phyloP scores from a whole-genome alignment of 2,329 filamentous ascomycete species.

The Didymella sp. region DNA sequence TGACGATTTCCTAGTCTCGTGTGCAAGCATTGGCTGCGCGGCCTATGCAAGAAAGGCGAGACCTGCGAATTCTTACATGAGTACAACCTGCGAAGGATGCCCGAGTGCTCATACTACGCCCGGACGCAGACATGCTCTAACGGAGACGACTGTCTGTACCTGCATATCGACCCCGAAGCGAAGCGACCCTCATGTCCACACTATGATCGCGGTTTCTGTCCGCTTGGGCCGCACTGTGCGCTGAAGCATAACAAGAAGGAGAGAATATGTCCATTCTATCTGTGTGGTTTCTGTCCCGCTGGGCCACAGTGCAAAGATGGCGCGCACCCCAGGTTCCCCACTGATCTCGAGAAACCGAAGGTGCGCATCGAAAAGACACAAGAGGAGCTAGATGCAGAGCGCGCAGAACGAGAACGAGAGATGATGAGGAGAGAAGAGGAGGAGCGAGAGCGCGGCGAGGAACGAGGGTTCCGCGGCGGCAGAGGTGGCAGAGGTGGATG shows the following conservation, averaged over 20 bases:
- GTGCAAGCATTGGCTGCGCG: constrained; percentile 98
- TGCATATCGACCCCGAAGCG: constrained; percentile 84
- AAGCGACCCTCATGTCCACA: constrained; percentile 70
- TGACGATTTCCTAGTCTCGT: constrained; percentile 69
- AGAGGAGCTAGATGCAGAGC: constrained; percentile 70
- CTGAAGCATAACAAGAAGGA: constrained; percentile 84
- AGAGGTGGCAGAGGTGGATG: constrained; percentile 45
- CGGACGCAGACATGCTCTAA: constrained; percentile 94
- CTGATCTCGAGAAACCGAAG: constrained; percentile 68
- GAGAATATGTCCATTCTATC: constrained; percentile 80
- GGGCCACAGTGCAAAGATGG: constrained; percentile 77
- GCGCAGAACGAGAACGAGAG: constrained; percentile 58
- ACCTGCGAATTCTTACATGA: constrained; percentile 98
- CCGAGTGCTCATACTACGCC: constrained; percentile 96
- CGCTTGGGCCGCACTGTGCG: constrained; percentile 82
- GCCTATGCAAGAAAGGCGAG: constrained; percentile 96
- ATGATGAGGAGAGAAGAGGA: constrained; percentile 51
- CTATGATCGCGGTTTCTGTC: constrained; percentile 95
- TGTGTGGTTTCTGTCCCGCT: constrained; percentile 94
- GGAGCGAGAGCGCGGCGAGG: constrained; percentile 50
- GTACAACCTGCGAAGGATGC: constrained; percentile 98
- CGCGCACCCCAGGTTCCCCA: constrained; percentile 82
- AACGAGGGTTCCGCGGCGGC: constrained; percentile 41
- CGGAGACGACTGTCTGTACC: constrained; percentile 93
- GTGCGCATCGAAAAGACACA: constrained; percentile 73